A percentile compares a stretch with the other conserved stretches of the same genome.
These are phyloP conservation scores for Microsporum audouinii DNA, from an alignment of 2,329 filamentous ascomycete genomes.

Conservation along the genomic window DNA sequence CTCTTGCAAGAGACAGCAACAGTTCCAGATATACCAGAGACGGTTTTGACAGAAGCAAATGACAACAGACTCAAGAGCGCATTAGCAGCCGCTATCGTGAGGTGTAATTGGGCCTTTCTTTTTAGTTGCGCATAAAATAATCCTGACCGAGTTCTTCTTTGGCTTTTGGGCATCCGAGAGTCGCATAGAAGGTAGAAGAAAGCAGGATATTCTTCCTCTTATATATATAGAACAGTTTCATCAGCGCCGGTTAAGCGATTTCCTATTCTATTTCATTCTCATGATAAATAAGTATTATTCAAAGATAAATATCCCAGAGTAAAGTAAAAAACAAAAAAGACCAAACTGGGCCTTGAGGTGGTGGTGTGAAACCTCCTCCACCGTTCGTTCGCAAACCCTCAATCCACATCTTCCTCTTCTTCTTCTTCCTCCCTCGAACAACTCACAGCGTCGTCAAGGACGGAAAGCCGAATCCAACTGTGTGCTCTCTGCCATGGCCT, in stretches of 20 bases:
- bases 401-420: neutral
- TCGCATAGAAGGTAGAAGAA: neutral
- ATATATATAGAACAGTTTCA: neutral
- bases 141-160: neutral
- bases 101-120: neutral
- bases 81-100: neutral
- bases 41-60: neutral
- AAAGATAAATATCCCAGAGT: neutral
- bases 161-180: neutral
- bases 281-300: neutral
- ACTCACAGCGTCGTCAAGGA: neutral
- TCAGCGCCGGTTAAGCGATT: neutral
- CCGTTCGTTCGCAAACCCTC: neutral
- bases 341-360: neutral
- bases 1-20: neutral
- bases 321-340: neutral
- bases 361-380: constrained; percentile 5
- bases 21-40: neutral
- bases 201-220: too few species aligned
- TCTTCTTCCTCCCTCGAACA: neutral
- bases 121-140: neutral
- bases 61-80: neutral
- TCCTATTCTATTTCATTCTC: too few species aligned
- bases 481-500: neutral
- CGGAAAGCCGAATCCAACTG: neutral